Conservation (phyloP, 805 yeast genomes). For the Lipomyces lipofer region DNA sequence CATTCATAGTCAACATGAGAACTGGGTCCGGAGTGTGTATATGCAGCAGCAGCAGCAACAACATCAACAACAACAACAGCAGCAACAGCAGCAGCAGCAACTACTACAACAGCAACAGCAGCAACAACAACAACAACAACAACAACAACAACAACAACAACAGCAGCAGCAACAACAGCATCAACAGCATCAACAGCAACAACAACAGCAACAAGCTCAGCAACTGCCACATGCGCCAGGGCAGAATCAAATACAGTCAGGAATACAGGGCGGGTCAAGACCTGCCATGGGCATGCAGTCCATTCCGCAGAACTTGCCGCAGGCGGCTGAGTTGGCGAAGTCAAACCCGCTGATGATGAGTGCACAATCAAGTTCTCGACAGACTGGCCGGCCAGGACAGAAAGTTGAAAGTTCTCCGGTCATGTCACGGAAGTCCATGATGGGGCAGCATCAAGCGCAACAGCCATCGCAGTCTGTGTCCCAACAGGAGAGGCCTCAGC, state of each 20-base stretch:
- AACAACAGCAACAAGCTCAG: constrained; percentile 31
- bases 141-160: constrained; percentile 18
- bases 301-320: not conserved
- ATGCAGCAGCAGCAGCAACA: constrained; percentile 18
- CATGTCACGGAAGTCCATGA: not conserved
- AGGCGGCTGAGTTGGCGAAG: not conserved
- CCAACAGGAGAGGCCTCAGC: constrained; percentile 8
- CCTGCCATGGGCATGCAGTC: not conserved
- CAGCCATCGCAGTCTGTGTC: constrained; percentile 11
- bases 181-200: constrained; percentile 27
- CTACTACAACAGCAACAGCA: constrained; percentile 24
- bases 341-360: constrained; percentile 1
- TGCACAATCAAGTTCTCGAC: not conserved
- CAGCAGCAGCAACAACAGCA: constrained; percentile 14
- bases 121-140: constrained; percentile 3
- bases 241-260: constrained; percentile 28
- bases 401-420: constrained; percentile 4
- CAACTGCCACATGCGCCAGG: constrained; percentile 30
- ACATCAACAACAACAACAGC: constrained; percentile 24
- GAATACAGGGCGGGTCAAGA: not conserved
- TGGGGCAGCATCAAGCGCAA: constrained; percentile 14
- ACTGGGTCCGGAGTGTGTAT: constrained; percentile 30
- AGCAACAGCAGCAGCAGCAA: constrained; percentile 31
- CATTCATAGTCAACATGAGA: constrained; percentile 51
- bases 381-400: not conserved